These are phyloP conservation scores for Leptosphaerulina australis DNA, from an alignment of 2,329 filamentous ascomycete genomes.

Conservation along the genomic window DNA sequence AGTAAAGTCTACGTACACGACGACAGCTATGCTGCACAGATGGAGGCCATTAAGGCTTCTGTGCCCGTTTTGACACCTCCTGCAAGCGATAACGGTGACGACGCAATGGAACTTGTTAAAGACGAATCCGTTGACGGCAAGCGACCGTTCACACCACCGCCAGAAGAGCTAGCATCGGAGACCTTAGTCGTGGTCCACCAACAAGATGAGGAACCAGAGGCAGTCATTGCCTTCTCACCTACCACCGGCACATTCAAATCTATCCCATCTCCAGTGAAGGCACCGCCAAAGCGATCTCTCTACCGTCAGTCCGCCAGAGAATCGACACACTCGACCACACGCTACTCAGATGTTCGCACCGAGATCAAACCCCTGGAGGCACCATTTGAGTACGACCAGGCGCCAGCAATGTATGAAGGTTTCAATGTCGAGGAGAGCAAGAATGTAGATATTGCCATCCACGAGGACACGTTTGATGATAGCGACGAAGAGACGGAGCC, in stretches of 20 bases:
- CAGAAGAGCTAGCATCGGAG: conserved; percentile 22
- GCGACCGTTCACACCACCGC: conserved; percentile 31
- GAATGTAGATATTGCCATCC: conserved; percentile 31
- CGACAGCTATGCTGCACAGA: conserved; percentile 42
- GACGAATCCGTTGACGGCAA: conserved; percentile 28
- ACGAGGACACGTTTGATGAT: conserved; percentile 43
- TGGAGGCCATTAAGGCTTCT: conserved; percentile 50
- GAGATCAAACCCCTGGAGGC: conserved; percentile 16
- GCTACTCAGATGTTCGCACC: conserved; percentile 32
- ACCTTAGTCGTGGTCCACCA: conserved; percentile 19
- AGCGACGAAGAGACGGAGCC: conserved; percentile 37
- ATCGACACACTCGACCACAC: conserved; percentile 26
- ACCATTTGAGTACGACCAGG: conserved; percentile 17
- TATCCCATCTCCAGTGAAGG: conserved; percentile 40
- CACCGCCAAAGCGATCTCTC: conserved; percentile 24
- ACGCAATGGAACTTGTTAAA: conserved; percentile 40
- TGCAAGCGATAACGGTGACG: conserved; percentile 65
- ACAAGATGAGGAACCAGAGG: conserved; percentile 24
- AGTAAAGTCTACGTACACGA: conserved; percentile 50
- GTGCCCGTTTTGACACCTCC: conserved; percentile 65
- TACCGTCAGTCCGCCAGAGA: conserved; percentile 13
- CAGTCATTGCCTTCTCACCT: conserved; percentile 44
- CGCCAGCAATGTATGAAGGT: neutral
- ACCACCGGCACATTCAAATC: conserved; percentile 48
- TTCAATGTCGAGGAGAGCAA: conserved; percentile 23